Evolutionary conservation across 805 yeast species (phyloP).

Genomic region (Hemisphaericaspora nanyangensis): DNA sequence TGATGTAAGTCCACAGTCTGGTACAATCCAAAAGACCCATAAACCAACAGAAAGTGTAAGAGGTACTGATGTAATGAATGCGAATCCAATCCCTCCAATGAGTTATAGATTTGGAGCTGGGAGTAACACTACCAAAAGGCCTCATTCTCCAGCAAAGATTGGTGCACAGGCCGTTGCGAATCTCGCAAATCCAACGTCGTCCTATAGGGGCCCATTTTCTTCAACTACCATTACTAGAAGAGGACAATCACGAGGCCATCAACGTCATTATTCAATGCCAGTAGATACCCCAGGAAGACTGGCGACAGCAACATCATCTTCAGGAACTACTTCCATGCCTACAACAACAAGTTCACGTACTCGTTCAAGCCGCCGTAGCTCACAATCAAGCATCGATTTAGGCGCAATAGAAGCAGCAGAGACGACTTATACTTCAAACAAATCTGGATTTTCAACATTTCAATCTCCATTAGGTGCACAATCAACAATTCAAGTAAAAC

Average conservation of each 20-base stretch:
- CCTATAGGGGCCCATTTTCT: conserved; percentile 15
- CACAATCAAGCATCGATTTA: conserved; percentile 6
- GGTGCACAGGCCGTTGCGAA: conserved; percentile 71
- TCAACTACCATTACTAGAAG: conserved; percentile 10
- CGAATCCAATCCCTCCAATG: conserved; percentile 30
- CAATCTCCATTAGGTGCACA: conserved; percentile 25
- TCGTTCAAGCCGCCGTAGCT: conserved; percentile 6
- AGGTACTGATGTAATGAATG: conserved; percentile 20
- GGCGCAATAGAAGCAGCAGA: conserved; percentile 2
- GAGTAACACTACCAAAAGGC: conserved; percentile 11
- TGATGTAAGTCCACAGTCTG: neutral
- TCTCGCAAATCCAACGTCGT: conserved; percentile 34
- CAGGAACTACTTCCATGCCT: neutral
- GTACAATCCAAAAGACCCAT: neutral
- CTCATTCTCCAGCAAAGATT: conserved; percentile 61
- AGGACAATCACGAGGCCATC: conserved; percentile 23
- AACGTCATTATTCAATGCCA: conserved; percentile 43
- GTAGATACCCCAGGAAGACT: conserved; percentile 16
- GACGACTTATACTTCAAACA: conserved; percentile 1
- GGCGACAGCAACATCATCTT: conserved; percentile 7
- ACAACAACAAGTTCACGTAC: neutral
- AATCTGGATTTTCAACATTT: conserved; percentile 12
- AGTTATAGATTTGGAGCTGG: conserved; percentile 35
- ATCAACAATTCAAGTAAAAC: conserved; percentile 39
- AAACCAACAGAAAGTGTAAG: neutral